Base-by-base conservation (phyloP, 1,284 basidiomycete species). In the Leccinum griseonigrum region DNA sequence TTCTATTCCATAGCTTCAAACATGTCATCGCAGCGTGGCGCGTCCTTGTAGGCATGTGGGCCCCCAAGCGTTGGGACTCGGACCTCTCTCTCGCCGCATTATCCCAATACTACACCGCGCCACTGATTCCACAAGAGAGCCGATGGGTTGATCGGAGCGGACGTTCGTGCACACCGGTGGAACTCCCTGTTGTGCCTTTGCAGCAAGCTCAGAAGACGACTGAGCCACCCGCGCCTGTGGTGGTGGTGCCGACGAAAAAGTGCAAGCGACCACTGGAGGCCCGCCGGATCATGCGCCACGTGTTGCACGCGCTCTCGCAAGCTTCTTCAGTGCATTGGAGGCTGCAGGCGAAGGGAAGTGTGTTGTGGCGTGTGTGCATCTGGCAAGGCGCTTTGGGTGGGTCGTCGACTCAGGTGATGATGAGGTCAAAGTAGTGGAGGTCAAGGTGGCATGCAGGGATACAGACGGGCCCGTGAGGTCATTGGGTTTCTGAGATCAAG, bases 11-110 rank as follows among this genome's bases (percentile, higher is more conserved):
- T 48, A 92, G 90, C 55, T 83, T 85, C 58, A 95, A 95, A 76
- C 90, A 88, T 53, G 82, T 96, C 48, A 81, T 90, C 32, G 91
- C 94, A 5, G 87, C 94, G 11, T 97, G 95, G 94, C 88, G 93
- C 57, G 86, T 96, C 16, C 82, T 97, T 13, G 85, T 96, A 65
- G 95, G 94, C 13, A 86, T 97, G 11, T 97, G 95, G 95, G 82
- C 85, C 2, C 94, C 95, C 9, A 87, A 86, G 70, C 79, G 78
- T 48, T 92, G 86, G 83, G 94, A 97, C 66, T n/a, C n/a, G n/a
- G n/a, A n/a, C n/a, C 79, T 95, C 59, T 85, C 90, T 3, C 69
- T 87, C 18, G 68, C 81, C 26, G 86, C 87, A 8, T 80, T 96
- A 46, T 82, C 88, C n/a, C 86, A 85, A 60, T 95, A 93, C 74